phyloP scores from a whole-genome alignment of 768 basidiomycete species.

The Naganishia kalamii region DNA sequence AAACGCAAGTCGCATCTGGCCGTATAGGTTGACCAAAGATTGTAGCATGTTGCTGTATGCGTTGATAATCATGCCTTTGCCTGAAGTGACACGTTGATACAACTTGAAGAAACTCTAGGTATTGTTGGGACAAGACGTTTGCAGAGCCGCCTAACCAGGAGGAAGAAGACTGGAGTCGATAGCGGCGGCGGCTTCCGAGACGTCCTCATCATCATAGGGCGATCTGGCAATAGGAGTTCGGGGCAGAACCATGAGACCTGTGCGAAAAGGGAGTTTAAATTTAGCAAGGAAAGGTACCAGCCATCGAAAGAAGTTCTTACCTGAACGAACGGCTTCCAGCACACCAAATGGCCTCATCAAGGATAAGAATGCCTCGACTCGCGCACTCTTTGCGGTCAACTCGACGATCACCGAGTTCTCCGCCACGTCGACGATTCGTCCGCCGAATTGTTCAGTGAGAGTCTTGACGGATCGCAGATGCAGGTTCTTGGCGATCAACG shows the following conservation, averaged over 20 bases:
- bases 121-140: too few relatives aligned
- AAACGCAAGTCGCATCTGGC: constrained; percentile 7
- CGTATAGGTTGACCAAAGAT: not conserved
- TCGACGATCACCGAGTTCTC: constrained; percentile 93
- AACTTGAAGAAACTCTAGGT: not conserved
- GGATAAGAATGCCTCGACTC: constrained; percentile 87
- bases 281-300: not conserved
- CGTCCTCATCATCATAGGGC: constrained; percentile 56
- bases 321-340: constrained; percentile 88
- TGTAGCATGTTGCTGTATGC: not conserved
- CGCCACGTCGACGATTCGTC: constrained; percentile 86
- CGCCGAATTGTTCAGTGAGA: constrained; percentile 81
- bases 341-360: constrained; percentile 91
- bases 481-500: constrained; percentile 79
- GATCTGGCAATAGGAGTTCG: constrained; percentile 72
- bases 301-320: constrained; percentile 50
- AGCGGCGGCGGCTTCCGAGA: constrained; percentile 55
- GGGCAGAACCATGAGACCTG: constrained; percentile 97
- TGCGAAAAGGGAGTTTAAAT: not conserved
- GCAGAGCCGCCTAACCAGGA: constrained; percentile 60
- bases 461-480: constrained; percentile 80
- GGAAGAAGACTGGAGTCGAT: constrained; percentile 89
- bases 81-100: not conserved
- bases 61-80: not conserved
- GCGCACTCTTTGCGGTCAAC: constrained; percentile 80